Conservation (phyloP, 805 yeast species). For the Candida bentonensis region DNA sequence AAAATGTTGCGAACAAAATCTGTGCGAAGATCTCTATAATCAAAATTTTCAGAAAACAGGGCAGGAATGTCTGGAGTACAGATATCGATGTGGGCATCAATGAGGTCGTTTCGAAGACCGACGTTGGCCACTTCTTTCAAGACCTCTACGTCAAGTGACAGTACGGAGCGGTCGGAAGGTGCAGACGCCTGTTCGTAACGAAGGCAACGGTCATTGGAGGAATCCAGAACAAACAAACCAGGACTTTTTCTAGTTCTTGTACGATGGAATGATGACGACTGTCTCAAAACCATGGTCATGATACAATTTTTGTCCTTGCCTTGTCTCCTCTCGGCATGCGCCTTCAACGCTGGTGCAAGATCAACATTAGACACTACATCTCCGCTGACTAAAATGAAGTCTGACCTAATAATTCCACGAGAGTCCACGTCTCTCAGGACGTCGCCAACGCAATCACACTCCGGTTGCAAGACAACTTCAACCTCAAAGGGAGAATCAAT, state of each 20-base stretch:
- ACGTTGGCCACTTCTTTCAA: constrained; percentile 64
- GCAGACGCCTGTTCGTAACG: constrained; percentile 69
- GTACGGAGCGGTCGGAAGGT: constrained; percentile 23
- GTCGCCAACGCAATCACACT: constrained; percentile 88
- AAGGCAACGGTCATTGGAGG: constrained; percentile 58
- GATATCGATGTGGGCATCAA: constrained; percentile 93
- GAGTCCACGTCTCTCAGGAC: constrained; percentile 93
- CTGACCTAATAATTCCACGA: constrained; percentile 79
- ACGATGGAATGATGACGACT: constrained; percentile 73
- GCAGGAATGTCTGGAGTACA: constrained; percentile 93
- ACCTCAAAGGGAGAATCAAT: constrained; percentile 67
- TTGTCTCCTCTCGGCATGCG: constrained; percentile 57
- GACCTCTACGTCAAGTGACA: constrained; percentile 38
- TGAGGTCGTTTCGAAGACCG: constrained; percentile 75
- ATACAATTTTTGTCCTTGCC: constrained; percentile 74
- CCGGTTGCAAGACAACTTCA: constrained; percentile 67
- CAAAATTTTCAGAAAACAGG: constrained; percentile 90
- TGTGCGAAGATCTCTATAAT: constrained; percentile 70
- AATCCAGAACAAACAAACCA: constrained; percentile 72
- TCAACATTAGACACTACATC: constrained; percentile 92
- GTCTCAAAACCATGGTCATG: constrained; percentile 83
- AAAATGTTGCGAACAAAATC: constrained; percentile 88
- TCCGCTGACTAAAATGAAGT: constrained; percentile 80
- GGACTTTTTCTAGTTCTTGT: constrained; percentile 72
- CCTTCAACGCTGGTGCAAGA: constrained; percentile 53